Evolutionary conservation across 805 yeast genomes (phyloP).

Genomic region (Saccharomyces eubayanus): DNA sequence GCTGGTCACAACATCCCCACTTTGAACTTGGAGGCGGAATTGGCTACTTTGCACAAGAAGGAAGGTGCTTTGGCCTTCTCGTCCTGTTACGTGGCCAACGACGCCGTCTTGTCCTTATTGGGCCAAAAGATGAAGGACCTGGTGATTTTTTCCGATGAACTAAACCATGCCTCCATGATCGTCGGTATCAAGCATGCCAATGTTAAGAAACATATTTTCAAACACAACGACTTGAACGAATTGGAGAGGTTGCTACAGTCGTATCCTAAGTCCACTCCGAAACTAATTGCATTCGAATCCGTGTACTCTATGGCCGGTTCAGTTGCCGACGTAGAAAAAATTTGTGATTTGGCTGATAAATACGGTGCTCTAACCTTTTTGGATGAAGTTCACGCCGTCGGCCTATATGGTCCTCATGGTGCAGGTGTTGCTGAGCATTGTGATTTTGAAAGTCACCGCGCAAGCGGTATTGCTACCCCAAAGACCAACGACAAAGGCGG

Average conservation of each 20-base stretch:
- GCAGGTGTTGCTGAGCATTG: conserved; percentile 98
- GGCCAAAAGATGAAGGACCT: conserved; percentile 87
- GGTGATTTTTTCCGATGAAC: conserved; percentile 85
- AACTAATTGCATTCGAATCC: conserved; percentile 92
- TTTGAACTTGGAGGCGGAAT: conserved; percentile 73
- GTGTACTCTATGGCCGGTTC: conserved; percentile 99
- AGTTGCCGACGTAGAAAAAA: conserved; percentile 83
- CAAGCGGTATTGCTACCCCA: conserved; percentile 52
- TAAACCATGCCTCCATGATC: conserved; percentile 97
- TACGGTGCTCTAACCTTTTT: conserved; percentile 95
- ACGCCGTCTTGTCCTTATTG: conserved; percentile 81
- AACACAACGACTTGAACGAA: conserved; percentile 80
- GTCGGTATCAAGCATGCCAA: conserved; percentile 89
- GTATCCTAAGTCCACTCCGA: conserved; percentile 84
- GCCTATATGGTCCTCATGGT: conserved; percentile 98
- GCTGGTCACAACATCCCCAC: conserved; percentile 95
- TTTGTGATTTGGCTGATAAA: conserved; percentile 93
- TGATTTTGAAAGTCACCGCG: conserved; percentile 76
- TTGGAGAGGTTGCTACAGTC: conserved; percentile 69
- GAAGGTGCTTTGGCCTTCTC: conserved; percentile 93
- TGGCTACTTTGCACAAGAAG: conserved; percentile 87
- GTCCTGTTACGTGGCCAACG: conserved; percentile 95
- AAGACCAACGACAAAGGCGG: conserved; percentile 1
- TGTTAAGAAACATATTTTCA: conserved; percentile 80
- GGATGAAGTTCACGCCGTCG: conserved; percentile 98